Conservation (phyloP, 805 yeast species). For the Pichia nanzhaoensis region DNA sequence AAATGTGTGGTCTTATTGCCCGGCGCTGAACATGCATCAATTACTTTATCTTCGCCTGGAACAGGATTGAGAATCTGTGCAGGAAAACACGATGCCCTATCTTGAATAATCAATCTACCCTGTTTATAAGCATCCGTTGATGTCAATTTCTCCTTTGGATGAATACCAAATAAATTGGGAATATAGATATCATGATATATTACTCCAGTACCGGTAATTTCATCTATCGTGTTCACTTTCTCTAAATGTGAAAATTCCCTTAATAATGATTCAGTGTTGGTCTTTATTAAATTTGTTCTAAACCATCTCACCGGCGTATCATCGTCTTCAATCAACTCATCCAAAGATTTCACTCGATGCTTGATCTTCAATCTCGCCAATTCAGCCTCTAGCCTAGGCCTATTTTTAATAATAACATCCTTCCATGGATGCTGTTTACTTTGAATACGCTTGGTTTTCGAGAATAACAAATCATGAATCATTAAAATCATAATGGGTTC, state of each 20-base stretch:
- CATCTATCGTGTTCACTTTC: constrained; percentile 39
- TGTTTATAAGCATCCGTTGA: constrained; percentile 58
- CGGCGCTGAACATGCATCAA: constrained; percentile 97
- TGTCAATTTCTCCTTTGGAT: constrained; percentile 67
- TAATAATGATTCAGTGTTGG: constrained; percentile 34
- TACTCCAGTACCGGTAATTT: constrained; percentile 38
- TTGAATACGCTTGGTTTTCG: constrained; percentile 74
- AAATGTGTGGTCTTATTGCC: constrained; percentile 96
- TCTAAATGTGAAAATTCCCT: constrained; percentile 38
- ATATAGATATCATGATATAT: constrained; percentile 70
- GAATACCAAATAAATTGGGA: constrained; percentile 74
- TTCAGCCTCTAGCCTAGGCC: constrained; percentile 78
- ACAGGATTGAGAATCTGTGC: constrained; percentile 69
- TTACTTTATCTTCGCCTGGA: constrained; percentile 49
- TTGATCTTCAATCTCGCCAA: constrained; percentile 69
- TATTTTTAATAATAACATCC: constrained; percentile 69
- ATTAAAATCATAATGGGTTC: constrained; percentile 53
- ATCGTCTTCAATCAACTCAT: constrained; percentile 48
- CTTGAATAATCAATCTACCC: constrained; percentile 87
- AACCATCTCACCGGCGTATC: constrained; percentile 79
- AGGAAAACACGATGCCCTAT: constrained; percentile 95
- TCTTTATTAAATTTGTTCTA: constrained; percentile 60
- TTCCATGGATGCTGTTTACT: constrained; percentile 85
- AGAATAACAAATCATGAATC: constrained; percentile 74
- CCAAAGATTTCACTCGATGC: constrained; percentile 52